phyloP scores from a whole-genome alignment of 345 rosid genomes.

The Citrus sinensis region DNA sequence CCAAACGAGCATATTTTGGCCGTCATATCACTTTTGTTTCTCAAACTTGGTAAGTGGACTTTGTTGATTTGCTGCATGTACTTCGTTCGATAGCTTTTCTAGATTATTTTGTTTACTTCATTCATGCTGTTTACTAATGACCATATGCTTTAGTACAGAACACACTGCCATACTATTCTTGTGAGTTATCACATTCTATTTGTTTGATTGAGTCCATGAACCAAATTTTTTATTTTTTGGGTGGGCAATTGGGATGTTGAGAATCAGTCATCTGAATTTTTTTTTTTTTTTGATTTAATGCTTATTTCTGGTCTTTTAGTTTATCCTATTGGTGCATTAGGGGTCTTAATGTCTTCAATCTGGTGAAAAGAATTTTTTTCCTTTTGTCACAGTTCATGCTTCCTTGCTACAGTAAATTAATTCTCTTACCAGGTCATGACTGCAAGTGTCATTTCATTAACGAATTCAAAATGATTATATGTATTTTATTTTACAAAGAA shows the following conservation, averaged over 20 bases:
- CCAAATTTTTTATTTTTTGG: background rate
- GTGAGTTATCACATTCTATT: background rate
- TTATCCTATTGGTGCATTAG: background rate
- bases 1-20: slow-evolving; percentile 62
- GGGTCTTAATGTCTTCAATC: background rate
- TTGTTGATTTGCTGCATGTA: slow-evolving; percentile 1
- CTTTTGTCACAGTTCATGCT: background rate
- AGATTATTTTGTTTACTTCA: background rate
- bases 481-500: background rate
- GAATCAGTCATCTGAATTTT: background rate
- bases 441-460: background rate
- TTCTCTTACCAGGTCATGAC: background rate
- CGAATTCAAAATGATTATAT: background rate
- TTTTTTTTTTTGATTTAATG: background rate
- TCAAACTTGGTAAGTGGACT: slow-evolving; percentile 64
- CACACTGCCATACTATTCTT: background rate
- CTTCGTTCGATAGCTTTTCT: background rate
- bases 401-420: background rate
- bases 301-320: background rate
- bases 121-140: background rate
- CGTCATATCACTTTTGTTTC: slow-evolving; percentile 49
- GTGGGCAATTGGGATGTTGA: background rate
- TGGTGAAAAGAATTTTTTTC: background rate
- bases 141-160: background rate
- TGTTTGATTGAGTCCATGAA: background rate